A percentile compares a stretch with the other conserved stretches of the same genome.
phyloP scores from a whole-genome alignment of 148 eudicot species.

The Fallopia convolvulus region DNA sequence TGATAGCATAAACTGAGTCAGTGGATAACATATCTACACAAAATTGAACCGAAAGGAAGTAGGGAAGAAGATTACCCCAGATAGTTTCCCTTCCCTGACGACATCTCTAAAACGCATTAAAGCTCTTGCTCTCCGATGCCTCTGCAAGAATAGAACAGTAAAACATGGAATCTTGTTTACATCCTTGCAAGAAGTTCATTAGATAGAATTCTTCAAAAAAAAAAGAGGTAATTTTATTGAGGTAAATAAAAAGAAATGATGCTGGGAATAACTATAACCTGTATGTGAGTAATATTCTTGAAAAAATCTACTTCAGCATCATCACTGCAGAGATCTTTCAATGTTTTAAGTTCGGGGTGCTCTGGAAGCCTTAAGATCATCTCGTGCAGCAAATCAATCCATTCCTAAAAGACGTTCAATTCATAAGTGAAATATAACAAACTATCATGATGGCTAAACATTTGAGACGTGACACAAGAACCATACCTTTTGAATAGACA shows the following conservation, averaged over 20 bases:
- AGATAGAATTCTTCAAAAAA: not conserved
- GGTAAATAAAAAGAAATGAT: not conserved
- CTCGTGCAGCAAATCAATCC: slow-evolving; percentile 76
- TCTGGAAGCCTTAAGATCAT: slow-evolving; percentile 78
- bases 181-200: not conserved
- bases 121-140: slow-evolving; percentile 81
- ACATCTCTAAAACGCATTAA: slow-evolving; percentile 49
- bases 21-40: slow-evolving; percentile 1
- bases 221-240: too few species aligned
- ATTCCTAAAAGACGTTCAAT: slow-evolving; percentile 38
- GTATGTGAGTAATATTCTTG: slow-evolving; percentile 69
- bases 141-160: slow-evolving; percentile 34
- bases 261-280: slow-evolving; percentile 30
- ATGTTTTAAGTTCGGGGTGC: slow-evolving; percentile 38
- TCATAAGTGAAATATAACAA: not conserved
- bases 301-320: slow-evolving; percentile 94
- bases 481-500: slow-evolving; percentile 55
- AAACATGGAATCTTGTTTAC: not conserved
- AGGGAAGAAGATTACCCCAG: slow-evolving; percentile 44
- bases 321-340: slow-evolving; percentile 52
- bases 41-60: not conserved
- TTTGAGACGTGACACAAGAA: not conserved
- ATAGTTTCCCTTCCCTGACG: slow-evolving; percentile 36
- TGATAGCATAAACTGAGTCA: not conserved
- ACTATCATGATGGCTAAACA: not conserved